These are phyloP conservation scores for Leccinum variabile DNA, from an alignment of 1,284 basidiomycete genomes.

Conservation along the genomic window DNA sequence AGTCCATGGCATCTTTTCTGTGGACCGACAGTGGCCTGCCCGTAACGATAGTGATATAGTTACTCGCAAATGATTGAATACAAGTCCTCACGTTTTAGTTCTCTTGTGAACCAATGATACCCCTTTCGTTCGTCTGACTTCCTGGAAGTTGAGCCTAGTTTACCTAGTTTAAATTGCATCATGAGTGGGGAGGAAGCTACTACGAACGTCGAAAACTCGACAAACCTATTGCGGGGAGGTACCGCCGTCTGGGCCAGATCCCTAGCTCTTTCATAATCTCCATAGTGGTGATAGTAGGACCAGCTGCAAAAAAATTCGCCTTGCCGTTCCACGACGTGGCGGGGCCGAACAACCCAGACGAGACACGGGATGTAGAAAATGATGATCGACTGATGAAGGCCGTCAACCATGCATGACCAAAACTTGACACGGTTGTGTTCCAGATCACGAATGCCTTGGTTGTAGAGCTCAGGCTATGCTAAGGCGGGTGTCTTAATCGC, in stretches of 20 bases:
- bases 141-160: slow-evolving; percentile 20
- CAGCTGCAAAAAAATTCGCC: slow-evolving; percentile 35
- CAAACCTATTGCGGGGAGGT: slow-evolving; percentile 19
- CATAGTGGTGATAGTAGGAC: slow-evolving; percentile 35
- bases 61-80: neutral
- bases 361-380: too few species aligned
- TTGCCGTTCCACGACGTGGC: too few species aligned
- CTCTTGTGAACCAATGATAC: slow-evolving; percentile 23
- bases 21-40: slow-evolving; percentile 33
- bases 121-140: slow-evolving; percentile 29
- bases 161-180: neutral
- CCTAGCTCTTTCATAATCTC: slow-evolving; percentile 37
- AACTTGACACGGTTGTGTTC: too few species aligned
- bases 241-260: slow-evolving; percentile 18
- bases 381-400: too few species aligned
- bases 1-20: slow-evolving; percentile 24
- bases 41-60: slow-evolving; percentile 10
- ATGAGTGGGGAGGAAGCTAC: neutral
- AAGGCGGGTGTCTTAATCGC: too few species aligned
- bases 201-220: neutral
- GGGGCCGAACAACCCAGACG: too few species aligned
- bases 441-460: too few species aligned
- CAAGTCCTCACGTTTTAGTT: slow-evolving; percentile 13
- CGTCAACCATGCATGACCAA: too few species aligned
- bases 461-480: too few species aligned